Percentiles rank a stretch among this genome's conserved stretches.
phyloP scores from a whole-genome alignment of 1,284 basidiomycete genomes.

The Cutaneotrichosporon sp. region DNA sequence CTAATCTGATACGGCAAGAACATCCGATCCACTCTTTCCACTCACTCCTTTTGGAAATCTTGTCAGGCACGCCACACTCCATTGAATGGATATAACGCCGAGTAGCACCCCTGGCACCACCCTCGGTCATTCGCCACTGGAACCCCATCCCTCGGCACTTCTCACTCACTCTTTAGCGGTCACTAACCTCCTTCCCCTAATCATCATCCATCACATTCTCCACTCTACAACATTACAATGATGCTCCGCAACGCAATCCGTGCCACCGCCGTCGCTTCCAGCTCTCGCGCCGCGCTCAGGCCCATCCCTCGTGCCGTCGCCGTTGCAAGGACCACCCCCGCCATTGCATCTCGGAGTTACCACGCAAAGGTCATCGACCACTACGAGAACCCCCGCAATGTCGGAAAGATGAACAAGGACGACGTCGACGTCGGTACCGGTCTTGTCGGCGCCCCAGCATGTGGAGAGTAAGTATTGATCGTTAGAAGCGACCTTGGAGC shows the following conservation, averaged over 20 bases:
- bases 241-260: conserved; percentile 33
- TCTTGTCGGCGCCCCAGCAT: conserved; percentile 78
- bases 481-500: not conserved
- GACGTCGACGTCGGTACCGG: conserved; percentile 70
- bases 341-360: conserved; percentile 57
- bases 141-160: no score
- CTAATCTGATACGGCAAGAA: not conserved
- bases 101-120: not conserved
- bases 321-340: conserved; percentile 10
- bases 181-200: conserved; percentile 2
- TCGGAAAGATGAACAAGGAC: conserved; percentile 52
- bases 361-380: conserved; percentile 94
- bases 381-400: conserved; percentile 92
- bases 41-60: no score
- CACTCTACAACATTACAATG: not conserved
- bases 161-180: not conserved
- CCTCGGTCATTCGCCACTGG: conserved; percentile 4
- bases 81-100: no score
- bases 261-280: conserved; percentile 25
- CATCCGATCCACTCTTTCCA: no score
- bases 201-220: not conserved
- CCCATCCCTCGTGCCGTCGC: conserved; percentile 9
- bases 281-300: conserved; percentile 21
- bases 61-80: not conserved
- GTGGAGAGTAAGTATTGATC: conserved; percentile 41